Percentiles rank a stretch among this genome's conserved stretches.
Conservation (phyloP, 805 yeast species). For the Wickerhamomyces strasburgensis region DNA sequence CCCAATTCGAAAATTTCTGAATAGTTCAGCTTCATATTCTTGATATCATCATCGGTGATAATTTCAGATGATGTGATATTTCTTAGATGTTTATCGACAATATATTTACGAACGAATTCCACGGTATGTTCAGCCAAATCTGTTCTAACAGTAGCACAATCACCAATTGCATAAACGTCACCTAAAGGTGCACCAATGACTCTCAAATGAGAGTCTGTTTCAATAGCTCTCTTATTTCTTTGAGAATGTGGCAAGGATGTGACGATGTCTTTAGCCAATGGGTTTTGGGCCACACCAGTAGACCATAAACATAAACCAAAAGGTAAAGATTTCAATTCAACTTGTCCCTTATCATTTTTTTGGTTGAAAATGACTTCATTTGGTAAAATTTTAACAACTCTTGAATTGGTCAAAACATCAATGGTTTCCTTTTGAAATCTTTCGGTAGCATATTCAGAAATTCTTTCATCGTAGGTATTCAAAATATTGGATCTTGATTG, state of each 20-base stretch:
- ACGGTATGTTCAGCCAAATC: conserved; percentile 53
- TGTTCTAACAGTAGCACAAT: conserved; percentile 62
- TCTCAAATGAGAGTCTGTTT: conserved; percentile 68
- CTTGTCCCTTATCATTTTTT: conserved; percentile 38
- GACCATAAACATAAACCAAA: conserved; percentile 73
- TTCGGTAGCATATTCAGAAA: conserved; percentile 59
- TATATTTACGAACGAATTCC: conserved; percentile 42
- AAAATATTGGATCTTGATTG: conserved; percentile 65
- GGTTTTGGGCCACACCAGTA: conserved; percentile 67
- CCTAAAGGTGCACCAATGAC: conserved; percentile 65
- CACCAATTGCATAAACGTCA: conserved; percentile 69
- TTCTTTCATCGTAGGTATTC: conserved; percentile 63
- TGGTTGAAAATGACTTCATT: conserved; percentile 57
- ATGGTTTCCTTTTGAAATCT: conserved; percentile 59
- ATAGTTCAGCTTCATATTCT: conserved; percentile 41
- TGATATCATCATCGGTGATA: conserved; percentile 47
- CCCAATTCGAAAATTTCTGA: conserved; percentile 46
- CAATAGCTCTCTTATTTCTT: conserved; percentile 64
- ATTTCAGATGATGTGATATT: conserved; percentile 31
- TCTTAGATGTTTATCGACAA: conserved; percentile 36
- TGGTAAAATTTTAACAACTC: conserved; percentile 53
- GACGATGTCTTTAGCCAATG: conserved; percentile 53
- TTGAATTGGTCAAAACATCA: conserved; percentile 58
- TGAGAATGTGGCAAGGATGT: conserved; percentile 43
- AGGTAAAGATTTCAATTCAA: conserved; percentile 44